Conservation (phyloP, 176 grass and related monocot genomes). For the Cenchrus americanus region DNA sequence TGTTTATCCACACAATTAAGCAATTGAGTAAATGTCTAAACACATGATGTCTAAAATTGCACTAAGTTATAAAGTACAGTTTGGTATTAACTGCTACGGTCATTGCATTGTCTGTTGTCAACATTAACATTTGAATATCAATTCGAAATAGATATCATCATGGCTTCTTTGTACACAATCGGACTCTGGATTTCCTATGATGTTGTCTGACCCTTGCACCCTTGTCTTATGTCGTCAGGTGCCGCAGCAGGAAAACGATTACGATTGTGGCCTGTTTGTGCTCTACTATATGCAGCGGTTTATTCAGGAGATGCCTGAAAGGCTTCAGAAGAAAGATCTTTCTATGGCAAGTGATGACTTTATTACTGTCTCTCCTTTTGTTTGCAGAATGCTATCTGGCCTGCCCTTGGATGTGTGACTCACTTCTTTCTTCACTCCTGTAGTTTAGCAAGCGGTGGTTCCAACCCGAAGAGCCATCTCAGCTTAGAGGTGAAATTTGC, state of each 20-base stretch:
- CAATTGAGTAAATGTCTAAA: constrained; percentile 19
- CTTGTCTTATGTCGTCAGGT: constrained; percentile 60
- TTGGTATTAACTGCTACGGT: not conserved
- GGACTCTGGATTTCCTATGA: constrained; percentile 4
- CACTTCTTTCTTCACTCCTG: not conserved
- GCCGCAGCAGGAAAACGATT: constrained; percentile 92
- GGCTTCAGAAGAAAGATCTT: constrained; percentile 66
- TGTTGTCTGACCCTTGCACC: not conserved
- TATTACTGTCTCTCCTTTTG: constrained; percentile 26
- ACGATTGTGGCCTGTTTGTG: constrained; percentile 94
- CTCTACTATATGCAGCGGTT: constrained; percentile 86
- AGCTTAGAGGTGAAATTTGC: constrained; percentile 10
- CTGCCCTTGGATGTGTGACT: constrained; percentile 11
- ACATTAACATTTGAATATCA: constrained; percentile 5
- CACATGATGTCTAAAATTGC: not conserved
- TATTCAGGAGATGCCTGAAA: constrained; percentile 80
- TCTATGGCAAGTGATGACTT: constrained; percentile 49
- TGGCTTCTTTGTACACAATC: not conserved
- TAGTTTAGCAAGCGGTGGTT: constrained; percentile 86
- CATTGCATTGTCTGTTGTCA: not conserved
- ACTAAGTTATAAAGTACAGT: not conserved
- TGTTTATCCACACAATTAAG: constrained; percentile 18
- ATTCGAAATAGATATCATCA: not conserved
- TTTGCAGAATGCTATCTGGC: not conserved
- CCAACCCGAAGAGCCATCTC: constrained; percentile 63